Evolutionary conservation across 768 basidiomycete species (phyloP), one percentile per base, ranked within the genome.

Genomic region (Rhodotorula diobovata): DNA sequence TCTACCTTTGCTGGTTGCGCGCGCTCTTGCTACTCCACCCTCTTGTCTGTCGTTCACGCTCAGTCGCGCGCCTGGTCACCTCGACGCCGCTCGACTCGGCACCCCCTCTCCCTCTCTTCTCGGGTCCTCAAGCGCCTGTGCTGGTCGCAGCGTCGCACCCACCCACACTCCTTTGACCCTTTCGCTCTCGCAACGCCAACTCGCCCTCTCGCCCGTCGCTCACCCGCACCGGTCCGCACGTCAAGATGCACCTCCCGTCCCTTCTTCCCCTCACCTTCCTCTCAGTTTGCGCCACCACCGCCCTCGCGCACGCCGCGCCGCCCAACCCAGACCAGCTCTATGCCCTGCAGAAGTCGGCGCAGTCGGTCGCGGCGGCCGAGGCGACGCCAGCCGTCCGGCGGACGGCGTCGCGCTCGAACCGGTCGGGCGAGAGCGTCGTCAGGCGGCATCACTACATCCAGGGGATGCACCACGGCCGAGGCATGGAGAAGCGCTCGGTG

Each of bases 241-340:
- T 21, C 41, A 12, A 30, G 43, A 63, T 51, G 46, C 56, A 45
- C 58, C 16, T 56, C 56, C 41, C 56, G 45, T 30, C 57, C 20
- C 28, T 45, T 34, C 25, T 50, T 3, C 56, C 63, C 30, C 55
- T 61, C 63, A 21, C 37, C 25, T 10, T 51, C 34, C 58, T 55
- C 69, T 51, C 69, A 25, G 1, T 28, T 23, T n/a, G 10, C 28
- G 14, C 45, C 50, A 9, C 61, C 7, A 16, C 21, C 37, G 16
- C 55, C n/a, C 21, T 53, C 28, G 54, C 46, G 23, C 11, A 30
- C 43, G 68, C 61, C 46, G 68, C 62, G 7, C 56, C 68, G 4
- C 68, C 57, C 37, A 64, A 70, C 53, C 68, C 63, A 25, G 57
- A 70, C 45, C 48, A 70, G 53, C 62, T 70, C 58, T 60, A 59